Evolutionary conservation across 1,139 yeast species (phyloP).

Genomic region (Saccharomyces hybrid): DNA sequence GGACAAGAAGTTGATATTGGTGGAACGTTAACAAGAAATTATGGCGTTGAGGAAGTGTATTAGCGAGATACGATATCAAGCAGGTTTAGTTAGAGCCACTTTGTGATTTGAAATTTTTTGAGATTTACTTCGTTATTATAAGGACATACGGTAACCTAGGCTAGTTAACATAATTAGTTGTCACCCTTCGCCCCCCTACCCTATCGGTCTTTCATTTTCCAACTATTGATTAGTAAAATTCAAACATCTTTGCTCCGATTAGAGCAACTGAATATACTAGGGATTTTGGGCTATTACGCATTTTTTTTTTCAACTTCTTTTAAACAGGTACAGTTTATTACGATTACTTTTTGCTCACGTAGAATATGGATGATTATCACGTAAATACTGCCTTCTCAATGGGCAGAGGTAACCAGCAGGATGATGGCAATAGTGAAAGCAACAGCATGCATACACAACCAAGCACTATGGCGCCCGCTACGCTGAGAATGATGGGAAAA

Average conservation of each 20-base stretch:
- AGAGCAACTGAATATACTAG: background rate
- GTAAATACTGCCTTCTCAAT: constrained; percentile 29
- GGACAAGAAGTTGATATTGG: background rate
- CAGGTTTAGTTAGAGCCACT: background rate
- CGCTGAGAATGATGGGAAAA: constrained; percentile 65
- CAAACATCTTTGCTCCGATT: background rate
- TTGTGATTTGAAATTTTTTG: background rate
- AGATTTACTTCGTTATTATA: background rate
- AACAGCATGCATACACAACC: constrained; percentile 6
- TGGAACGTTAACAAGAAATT: background rate
- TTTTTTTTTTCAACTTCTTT: background rate
- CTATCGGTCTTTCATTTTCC: background rate
- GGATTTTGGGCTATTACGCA: background rate
- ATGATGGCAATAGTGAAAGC: background rate
- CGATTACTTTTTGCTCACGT: background rate
- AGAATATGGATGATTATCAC: constrained; percentile 26
- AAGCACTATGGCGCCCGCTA: constrained; percentile 48
- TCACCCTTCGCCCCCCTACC: background rate
- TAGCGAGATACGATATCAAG: background rate
- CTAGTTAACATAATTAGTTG: background rate
- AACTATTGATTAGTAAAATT: background rate
- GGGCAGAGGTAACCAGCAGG: constrained; percentile 12
- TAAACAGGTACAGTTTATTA: background rate
- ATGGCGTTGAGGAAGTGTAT: background rate
- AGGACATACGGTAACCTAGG: background rate